Evolutionary conservation across 1,139 yeast genomes (phyloP), one percentile per base, ranked within the genome.

Genomic region (Kodamaea anthophila): DNA sequence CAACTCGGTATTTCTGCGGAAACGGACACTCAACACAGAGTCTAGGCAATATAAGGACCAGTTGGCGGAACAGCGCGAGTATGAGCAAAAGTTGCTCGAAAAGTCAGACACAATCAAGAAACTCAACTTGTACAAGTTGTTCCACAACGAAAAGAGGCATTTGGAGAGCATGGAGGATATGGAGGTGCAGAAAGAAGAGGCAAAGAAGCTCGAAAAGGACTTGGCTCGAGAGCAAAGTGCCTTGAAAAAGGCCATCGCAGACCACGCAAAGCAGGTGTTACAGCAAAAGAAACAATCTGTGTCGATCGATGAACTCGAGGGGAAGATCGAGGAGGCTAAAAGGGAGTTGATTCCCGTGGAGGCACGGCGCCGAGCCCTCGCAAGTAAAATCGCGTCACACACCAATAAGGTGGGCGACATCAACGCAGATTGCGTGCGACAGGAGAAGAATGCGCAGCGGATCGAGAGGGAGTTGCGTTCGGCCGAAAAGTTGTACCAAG

Each of bases 21-120:
- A 81, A 54, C 73, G 93, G 47, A 74, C 82, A 24, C 65, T 83
- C 30, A 79, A 74, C 44, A 74, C 81, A 16, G 96, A 88, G 49
- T 70, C 86, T 29, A 82, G 74, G 47, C 88, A 83, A 41, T 85
- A 85, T 46, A 77, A 75, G 42, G 88, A 77, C 37, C 95, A 87
- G 49, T 66, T 80, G 44, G 63, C 60, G 5, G 94, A 85, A 50
- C 85, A 83, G 30, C 82, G 79, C 37, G 61, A 67, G 32, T 87
- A 78, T 48, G 83, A 79, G 41, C 55, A 60, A 23, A 77, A 74
- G 43, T 50, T 77, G 9, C 57, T 56, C 4, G 76, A 74, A 39
- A 74, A 61, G 38, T 41, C 56, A 15, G 60, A 68, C 9, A 52
- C 77, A 9, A 63, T 73, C 18, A 61, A 66, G 22, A 55, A 63